Evolutionary conservation across 371 early-diverging fungal genomes (phyloP).

Genomic region (Phascolomyces articulosus): DNA sequence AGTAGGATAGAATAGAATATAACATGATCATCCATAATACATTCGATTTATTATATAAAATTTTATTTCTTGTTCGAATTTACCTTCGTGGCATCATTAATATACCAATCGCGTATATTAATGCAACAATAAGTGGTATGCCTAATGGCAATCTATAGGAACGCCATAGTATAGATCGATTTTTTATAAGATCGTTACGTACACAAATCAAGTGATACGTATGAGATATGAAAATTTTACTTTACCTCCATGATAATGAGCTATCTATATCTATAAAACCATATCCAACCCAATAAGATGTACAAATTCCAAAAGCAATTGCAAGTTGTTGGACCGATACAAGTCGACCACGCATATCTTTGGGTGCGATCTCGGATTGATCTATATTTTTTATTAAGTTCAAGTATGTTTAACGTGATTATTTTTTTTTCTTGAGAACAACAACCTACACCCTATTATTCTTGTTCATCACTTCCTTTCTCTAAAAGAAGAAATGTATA

Average conservation of each 20-base stretch:
- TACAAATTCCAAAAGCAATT: slow-evolving; percentile 66
- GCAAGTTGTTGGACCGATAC: slow-evolving; percentile 91
- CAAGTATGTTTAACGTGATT: too few species aligned
- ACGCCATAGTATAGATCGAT: too few species aligned
- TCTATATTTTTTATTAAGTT: too few species aligned
- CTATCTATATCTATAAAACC: slow-evolving; percentile 27
- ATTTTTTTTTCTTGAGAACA: too few species aligned
- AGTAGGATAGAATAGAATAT: too few species aligned
- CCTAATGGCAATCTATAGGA: slow-evolving; percentile 44
- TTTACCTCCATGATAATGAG: slow-evolving; percentile 58
- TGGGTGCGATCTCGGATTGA: slow-evolving; percentile 89
- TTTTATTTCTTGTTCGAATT: too few species aligned
- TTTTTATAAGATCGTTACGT: too few species aligned
- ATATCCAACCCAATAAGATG: slow-evolving; percentile 46
- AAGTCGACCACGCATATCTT: slow-evolving; percentile 84
- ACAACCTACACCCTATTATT: too few species aligned
- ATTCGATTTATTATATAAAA: too few species aligned
- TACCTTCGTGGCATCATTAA: slow-evolving; percentile 38
- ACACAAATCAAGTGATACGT: too few species aligned
- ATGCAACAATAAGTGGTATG: slow-evolving; percentile 40
- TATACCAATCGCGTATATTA: slow-evolving; percentile 30
- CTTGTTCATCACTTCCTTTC: background rate
- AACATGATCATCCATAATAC: too few species aligned
- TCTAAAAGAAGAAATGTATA: background rate
- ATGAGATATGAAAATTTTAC: too few species aligned